Conservation (phyloP, 768 basidiomycete species). For the Russula griseocarnosa region DNA sequence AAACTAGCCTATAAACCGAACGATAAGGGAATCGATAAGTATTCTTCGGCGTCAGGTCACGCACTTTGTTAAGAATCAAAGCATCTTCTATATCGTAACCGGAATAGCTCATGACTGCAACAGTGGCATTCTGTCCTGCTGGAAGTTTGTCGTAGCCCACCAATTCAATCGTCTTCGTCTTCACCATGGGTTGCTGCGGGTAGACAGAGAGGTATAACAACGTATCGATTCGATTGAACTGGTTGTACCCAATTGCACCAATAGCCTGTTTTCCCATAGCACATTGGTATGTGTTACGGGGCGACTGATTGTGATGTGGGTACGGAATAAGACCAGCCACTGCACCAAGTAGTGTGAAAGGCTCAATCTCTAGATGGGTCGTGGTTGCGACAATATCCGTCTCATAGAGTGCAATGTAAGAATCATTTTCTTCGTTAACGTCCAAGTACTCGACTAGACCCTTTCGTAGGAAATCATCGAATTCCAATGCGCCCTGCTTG, state of each 20-base stretch:
- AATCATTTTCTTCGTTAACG: constrained; percentile 98
- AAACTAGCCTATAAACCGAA: constrained; percentile 66
- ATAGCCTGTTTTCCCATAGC: constrained; percentile 99
- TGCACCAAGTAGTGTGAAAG: constrained; percentile 94
- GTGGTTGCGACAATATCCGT: constrained; percentile 73
- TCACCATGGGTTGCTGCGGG: constrained; percentile 99
- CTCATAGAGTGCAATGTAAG: constrained; percentile 94
- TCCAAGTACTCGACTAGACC: constrained; percentile 98
- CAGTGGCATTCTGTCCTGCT: constrained; percentile 96
- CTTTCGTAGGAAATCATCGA: constrained; percentile 89
- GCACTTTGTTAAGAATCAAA: constrained; percentile 84
- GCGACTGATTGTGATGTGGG: constrained; percentile 99
- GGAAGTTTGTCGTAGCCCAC: constrained; percentile 95
- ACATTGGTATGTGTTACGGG: constrained; percentile 98
- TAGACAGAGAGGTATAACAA: constrained; percentile 97
- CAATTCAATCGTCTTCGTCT: constrained; percentile 96
- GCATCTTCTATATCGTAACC: constrained; percentile 99
- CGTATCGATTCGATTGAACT: constrained; percentile 96
- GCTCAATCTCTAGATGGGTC: constrained; percentile 97
- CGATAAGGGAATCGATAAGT: neutral
- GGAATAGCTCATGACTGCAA: constrained; percentile 98
- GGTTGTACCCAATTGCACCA: constrained; percentile 97
- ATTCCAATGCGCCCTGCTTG: constrained; percentile 71
- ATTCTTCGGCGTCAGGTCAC: neutral
- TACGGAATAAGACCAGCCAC: constrained; percentile 99